Conservation (phyloP, 805 yeast species). For the Blastobotrys muscicola region DNA sequence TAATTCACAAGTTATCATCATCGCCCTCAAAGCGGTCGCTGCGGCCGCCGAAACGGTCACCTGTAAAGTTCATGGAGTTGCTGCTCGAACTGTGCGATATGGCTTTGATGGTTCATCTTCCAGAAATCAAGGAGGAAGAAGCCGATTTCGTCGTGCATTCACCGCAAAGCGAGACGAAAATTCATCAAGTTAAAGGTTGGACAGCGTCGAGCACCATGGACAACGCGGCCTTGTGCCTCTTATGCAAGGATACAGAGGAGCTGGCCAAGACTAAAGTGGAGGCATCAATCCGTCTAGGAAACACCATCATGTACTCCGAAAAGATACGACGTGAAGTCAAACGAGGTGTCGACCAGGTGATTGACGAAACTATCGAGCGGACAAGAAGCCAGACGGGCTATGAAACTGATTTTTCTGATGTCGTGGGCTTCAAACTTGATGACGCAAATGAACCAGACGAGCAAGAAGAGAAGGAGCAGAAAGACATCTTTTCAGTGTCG, state of each 20-base stretch:
- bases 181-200: slow-evolving; percentile 28
- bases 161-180: slow-evolving; percentile 25
- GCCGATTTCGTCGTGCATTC: slow-evolving; percentile 22
- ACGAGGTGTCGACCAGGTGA: slow-evolving; percentile 49
- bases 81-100: slow-evolving; percentile 61
- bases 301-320: slow-evolving; percentile 64
- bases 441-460: slow-evolving; percentile 17
- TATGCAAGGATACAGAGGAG: slow-evolving; percentile 58
- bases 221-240: slow-evolving; percentile 52
- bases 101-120: slow-evolving; percentile 64
- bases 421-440: slow-evolving; percentile 17
- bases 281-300: slow-evolving; percentile 58
- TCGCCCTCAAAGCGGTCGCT: slow-evolving; percentile 3
- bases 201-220: slow-evolving; percentile 40
- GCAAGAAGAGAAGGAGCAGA: slow-evolving; percentile 7
- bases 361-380: slow-evolving; percentile 51
- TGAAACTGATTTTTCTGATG: slow-evolving; percentile 12
- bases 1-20: not conserved
- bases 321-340: slow-evolving; percentile 75
- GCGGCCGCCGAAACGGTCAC: slow-evolving; percentile 30
- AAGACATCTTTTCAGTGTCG: slow-evolving; percentile 31
- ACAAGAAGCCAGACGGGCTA: slow-evolving; percentile 31
- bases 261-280: slow-evolving; percentile 59
- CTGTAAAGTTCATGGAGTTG: slow-evolving; percentile 36
- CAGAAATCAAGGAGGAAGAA: slow-evolving; percentile 41